Conservation (phyloP, 768 basidiomycete genomes). For the Boletus reticuloceps region DNA sequence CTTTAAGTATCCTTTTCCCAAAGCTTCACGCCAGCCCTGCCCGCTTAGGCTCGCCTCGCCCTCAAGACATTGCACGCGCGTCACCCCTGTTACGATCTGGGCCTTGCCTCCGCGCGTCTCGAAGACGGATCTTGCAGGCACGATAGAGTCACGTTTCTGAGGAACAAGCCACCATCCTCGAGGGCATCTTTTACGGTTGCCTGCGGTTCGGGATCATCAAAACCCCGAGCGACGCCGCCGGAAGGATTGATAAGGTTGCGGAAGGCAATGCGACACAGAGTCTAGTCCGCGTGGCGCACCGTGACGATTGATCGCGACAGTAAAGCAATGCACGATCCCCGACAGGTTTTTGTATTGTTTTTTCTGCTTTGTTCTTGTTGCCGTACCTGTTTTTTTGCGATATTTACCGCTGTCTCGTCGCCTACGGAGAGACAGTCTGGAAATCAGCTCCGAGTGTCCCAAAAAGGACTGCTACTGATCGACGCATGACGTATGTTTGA, state of each 20-base stretch:
- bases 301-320: slow-evolving; percentile 5
- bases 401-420: background rate
- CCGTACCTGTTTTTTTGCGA: slow-evolving; percentile 1
- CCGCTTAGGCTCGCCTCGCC: slow-evolving; percentile 7
- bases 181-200: background rate
- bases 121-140: slow-evolving; percentile 19
- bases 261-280: slow-evolving; percentile 3
- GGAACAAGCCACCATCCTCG: background rate
- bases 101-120: background rate
- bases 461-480: slow-evolving; percentile 24
- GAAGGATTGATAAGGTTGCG: slow-evolving; percentile 10
- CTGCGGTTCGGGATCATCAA: slow-evolving; percentile 1
- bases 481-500: slow-evolving; percentile 28
- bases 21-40: background rate
- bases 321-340: background rate
- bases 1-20: slow-evolving; percentile 14
- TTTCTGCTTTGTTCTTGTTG: too few relatives aligned
- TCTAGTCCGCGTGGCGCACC: slow-evolving; percentile 13
- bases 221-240: slow-evolving; percentile 12
- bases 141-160: background rate
- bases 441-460: slow-evolving; percentile 7
- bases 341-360: background rate
- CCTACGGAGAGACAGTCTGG: background rate
- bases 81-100: background rate
- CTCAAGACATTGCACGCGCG: slow-evolving; percentile 8